A percentile compares a stretch with the other conserved stretches of the same genome.
Evolutionary conservation across 108 stramenopile genomes (phyloP).

Genomic region (Bacterosira constricta): DNA sequence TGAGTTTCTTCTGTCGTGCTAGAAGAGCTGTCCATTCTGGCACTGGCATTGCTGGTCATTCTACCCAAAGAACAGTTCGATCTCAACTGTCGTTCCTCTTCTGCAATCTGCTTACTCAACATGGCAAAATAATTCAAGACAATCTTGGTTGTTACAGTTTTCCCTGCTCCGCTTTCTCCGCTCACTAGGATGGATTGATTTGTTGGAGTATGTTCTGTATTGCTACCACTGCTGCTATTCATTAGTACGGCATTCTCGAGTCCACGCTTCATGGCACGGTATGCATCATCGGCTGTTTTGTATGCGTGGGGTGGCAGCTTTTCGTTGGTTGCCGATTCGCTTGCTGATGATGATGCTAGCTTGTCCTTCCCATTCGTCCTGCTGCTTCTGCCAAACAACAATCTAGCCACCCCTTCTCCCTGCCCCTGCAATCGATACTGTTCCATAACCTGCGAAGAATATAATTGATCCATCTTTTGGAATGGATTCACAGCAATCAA

Average conservation of each 20-base stretch:
- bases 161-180: slow-evolving; percentile 96
- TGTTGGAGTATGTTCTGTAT: slow-evolving; percentile 35
- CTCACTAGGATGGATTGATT: slow-evolving; percentile 91
- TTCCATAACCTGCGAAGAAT: slow-evolving; percentile 77
- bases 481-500: slow-evolving; percentile 94
- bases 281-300: slow-evolving; percentile 93
- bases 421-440: slow-evolving; percentile 78
- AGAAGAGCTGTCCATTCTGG: background rate
- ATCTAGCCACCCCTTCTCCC: slow-evolving; percentile 28
- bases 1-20: slow-evolving; percentile 26
- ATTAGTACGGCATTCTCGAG: slow-evolving; percentile 69
- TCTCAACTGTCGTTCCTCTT: slow-evolving; percentile 7
- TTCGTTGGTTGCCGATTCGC: slow-evolving; percentile 22
- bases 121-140: too few relatives aligned
- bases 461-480: slow-evolving; percentile 84
- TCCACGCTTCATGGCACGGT: slow-evolving; percentile 93
- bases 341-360: slow-evolving; percentile 7
- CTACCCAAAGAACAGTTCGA: too few relatives aligned
- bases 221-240: slow-evolving; percentile 5
- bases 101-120: slow-evolving; percentile 60
- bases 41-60: background rate
- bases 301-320: slow-evolving; percentile 92
- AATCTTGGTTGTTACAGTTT: slow-evolving; percentile 97
- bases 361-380: background rate
- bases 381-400: slow-evolving; percentile 1